Base-by-base conservation (phyloP, 306 rosid species). In the Gastrolobium villosum region DNA sequence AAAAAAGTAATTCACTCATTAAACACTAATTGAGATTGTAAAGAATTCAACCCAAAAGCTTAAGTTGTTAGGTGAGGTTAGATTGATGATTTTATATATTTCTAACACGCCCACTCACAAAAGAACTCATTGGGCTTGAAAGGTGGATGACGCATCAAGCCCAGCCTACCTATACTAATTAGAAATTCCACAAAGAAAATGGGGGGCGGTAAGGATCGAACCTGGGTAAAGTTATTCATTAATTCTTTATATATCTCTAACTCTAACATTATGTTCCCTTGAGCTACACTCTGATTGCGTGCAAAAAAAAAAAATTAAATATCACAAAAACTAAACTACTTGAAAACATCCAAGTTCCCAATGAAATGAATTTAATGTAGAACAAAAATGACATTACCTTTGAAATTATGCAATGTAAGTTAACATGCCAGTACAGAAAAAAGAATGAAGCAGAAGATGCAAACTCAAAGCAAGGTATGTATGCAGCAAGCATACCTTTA, bases 401-500 rank as follows among this genome's bases (percentile, higher is more conserved):
- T 45, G 13, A 69, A 61, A 74, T 53, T 55, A 67, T 48, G 45
- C 43, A 53, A 77, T 61, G 39, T 30, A 2, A 45, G 40, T 32
- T 5, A 15, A 57, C 79, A 53, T 13, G 30, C 10, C 53, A 43
- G 5, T 4, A 6, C 7, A 43, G 15, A 62, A 39, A 31, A 35
- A 44, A 35, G 5, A 39, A 3, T 61, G 34, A 59, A 54, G 64
- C 26, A 70, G 8, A 75, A 49, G 72, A 79, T 60, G 56, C 50
- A 40, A 44, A n/a, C 44, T 28, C 26, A 59, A 43, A 41, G 57
- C 46, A 59, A 66, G 61, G 41, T 7, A 39, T 11, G 41, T 84
- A 81, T 54, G 83, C 35, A 45, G 53, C 46, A 54, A 35, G 52
- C 64, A 44, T 87, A 93, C 99, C 98, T 95, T 95, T 8, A 95